Evolutionary conservation across 805 yeast species (phyloP).

Genomic region (Scheffersomyces ergatensis): DNA sequence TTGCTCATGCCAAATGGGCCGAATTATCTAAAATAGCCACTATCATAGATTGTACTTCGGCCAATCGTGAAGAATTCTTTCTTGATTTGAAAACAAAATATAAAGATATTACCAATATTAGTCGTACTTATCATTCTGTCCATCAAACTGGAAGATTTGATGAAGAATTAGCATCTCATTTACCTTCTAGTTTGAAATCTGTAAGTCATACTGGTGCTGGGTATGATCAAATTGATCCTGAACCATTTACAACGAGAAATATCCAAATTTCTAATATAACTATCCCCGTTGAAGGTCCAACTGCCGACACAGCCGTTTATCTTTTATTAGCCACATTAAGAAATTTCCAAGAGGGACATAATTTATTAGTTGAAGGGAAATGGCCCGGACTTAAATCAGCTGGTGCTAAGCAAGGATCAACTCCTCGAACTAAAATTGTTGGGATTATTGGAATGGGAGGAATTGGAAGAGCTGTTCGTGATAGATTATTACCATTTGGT

Average conservation of each 20-base stretch:
- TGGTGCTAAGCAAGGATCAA: constrained; percentile 66
- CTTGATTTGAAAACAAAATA: constrained; percentile 44
- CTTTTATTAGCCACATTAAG: constrained; percentile 62
- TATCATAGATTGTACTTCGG: constrained; percentile 34
- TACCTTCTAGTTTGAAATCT: constrained; percentile 54
- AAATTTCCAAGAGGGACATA: constrained; percentile 62
- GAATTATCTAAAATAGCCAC: constrained; percentile 42
- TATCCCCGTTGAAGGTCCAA: constrained; percentile 62
- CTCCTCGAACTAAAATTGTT: constrained; percentile 71
- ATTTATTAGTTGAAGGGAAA: constrained; percentile 49
- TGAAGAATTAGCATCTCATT: constrained; percentile 50
- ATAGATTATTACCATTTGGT: constrained; percentile 74
- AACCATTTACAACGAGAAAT: constrained; percentile 46
- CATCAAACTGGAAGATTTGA: constrained; percentile 62
- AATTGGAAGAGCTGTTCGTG: constrained; percentile 78
- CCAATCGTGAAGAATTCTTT: constrained; percentile 38
- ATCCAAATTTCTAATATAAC: constrained; percentile 73
- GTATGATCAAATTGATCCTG: constrained; percentile 67
- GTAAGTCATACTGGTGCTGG: constrained; percentile 73
- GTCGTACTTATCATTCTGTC: constrained; percentile 55
- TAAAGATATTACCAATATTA: constrained; percentile 38
- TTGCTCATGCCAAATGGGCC: constrained; percentile 69
- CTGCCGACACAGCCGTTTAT: constrained; percentile 70
- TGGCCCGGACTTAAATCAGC: constrained; percentile 52
- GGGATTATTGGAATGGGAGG: constrained; percentile 91